Conservation (phyloP, 2,329 filamentous ascomycete genomes). For the Karstenula rhodostoma region DNA sequence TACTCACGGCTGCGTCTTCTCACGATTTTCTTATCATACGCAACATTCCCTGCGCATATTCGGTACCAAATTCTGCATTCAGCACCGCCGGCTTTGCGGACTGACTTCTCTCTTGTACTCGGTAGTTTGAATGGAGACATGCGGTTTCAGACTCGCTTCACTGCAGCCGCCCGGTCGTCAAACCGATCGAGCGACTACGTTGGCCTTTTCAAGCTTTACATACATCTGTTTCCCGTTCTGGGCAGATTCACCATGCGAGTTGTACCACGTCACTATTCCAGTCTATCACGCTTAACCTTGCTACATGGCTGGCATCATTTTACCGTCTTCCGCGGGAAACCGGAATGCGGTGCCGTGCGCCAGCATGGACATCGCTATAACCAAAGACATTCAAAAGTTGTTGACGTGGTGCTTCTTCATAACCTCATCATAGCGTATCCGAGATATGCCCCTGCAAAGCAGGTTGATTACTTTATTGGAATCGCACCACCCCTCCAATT, state of each 20-base stretch:
- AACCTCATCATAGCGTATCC: not conserved
- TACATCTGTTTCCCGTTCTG: slow-evolving; percentile 20
- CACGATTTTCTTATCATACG: slow-evolving; percentile 6
- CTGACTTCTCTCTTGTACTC: slow-evolving; percentile 20
- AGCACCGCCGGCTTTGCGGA: slow-evolving; percentile 12
- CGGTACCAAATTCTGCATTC: slow-evolving; percentile 26
- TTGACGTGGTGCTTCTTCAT: not conserved
- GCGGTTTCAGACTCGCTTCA: slow-evolving; percentile 18
- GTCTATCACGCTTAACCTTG: not conserved
- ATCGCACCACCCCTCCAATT: not conserved
- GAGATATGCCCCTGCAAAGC: not conserved
- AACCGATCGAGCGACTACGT: slow-evolving; percentile 17
- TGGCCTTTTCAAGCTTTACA: slow-evolving; percentile 18
- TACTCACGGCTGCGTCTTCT: slow-evolving; percentile 24
- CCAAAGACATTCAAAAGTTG: not conserved
- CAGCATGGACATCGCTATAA: not conserved
- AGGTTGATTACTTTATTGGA: not conserved
- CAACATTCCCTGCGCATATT: slow-evolving; percentile 20
- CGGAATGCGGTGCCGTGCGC: not conserved
- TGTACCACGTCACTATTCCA: slow-evolving; percentile 15
- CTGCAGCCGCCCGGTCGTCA: slow-evolving; percentile 24
- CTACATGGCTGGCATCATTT: not conserved
- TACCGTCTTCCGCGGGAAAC: not conserved
- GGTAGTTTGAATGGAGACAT: slow-evolving; percentile 41
- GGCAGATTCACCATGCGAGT: slow-evolving; percentile 17